Percentiles rank a stretch among this genome's conserved stretches.
These are phyloP conservation scores for Colletotrichum scovillei DNA, from an alignment of 2,329 filamentous ascomycete species.

Conservation along the genomic window DNA sequence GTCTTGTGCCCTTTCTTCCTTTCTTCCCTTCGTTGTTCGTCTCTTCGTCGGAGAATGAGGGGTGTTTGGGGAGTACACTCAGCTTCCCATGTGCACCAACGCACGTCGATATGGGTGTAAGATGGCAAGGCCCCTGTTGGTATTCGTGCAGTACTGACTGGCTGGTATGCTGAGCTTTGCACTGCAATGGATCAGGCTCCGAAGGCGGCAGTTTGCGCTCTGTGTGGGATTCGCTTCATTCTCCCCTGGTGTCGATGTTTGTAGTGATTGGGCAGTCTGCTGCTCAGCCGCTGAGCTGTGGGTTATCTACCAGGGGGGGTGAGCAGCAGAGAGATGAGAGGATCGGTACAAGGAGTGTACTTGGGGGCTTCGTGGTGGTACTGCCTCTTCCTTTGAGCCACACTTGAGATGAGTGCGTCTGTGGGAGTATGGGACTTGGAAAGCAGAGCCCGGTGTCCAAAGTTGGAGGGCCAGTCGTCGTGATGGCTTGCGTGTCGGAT, in stretches of 20 bases:
- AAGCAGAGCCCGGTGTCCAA: not conserved
- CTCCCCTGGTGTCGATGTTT: conserved; percentile 3
- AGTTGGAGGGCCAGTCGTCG: conserved; percentile 5
- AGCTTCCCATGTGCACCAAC: conserved; percentile 8
- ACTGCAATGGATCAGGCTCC: conserved; percentile 9
- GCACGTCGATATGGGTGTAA: not conserved
- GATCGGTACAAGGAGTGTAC: conserved; percentile 12
- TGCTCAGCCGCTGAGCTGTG: conserved; percentile 28
- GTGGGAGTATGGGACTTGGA: not conserved
- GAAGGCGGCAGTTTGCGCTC: conserved; percentile 15
- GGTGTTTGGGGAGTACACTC: conserved; percentile 14
- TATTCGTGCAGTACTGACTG: not conserved
- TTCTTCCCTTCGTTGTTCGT: not conserved
- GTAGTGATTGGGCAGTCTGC: conserved; percentile 27
- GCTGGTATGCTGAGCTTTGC: conserved; percentile 1
- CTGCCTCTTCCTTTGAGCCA: conserved; percentile 24
- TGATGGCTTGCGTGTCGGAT: conserved; percentile 23
- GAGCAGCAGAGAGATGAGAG: conserved; percentile 6
- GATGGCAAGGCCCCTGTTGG: not conserved
- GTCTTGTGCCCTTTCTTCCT: not conserved
- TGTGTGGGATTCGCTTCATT: conserved; percentile 17
- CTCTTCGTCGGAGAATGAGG: not conserved
- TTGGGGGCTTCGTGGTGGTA: not conserved
- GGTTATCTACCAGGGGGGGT: not conserved
- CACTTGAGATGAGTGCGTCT: not conserved